phyloP scores from a whole-genome alignment of 768 basidiomycete genomes.

The Rickenella mellea region DNA sequence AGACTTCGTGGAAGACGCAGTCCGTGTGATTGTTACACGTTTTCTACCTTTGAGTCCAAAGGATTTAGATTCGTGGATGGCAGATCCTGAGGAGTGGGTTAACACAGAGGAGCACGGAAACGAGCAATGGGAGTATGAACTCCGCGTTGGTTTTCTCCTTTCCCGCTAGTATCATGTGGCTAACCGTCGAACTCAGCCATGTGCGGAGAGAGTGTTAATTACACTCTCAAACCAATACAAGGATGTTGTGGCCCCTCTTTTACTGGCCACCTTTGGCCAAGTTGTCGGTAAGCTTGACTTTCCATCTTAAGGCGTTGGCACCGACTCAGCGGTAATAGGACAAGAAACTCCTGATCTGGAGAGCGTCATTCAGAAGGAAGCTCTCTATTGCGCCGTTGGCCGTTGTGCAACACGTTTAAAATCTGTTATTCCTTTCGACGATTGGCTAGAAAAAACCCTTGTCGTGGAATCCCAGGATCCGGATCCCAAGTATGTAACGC shows the following conservation, averaged over 20 bases:
- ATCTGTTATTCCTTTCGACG: constrained; percentile 54
- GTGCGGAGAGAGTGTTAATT: constrained; percentile 87
- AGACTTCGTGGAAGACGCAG: constrained; percentile 66
- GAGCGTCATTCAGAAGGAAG: constrained; percentile 70
- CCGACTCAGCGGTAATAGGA: constrained; percentile 21
- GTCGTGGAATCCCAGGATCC: constrained; percentile 47
- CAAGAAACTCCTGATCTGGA: constrained; percentile 44
- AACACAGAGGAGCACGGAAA: constrained; percentile 82
- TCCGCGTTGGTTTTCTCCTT: constrained; percentile 51
- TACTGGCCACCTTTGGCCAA: constrained; percentile 49
- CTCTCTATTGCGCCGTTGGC: constrained; percentile 84
- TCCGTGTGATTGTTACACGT: constrained; percentile 66
- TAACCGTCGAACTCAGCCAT: constrained; percentile 46
- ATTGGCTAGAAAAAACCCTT: constrained; percentile 59
- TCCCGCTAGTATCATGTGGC: neutral
- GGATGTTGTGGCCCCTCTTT: constrained; percentile 57
- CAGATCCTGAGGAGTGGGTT: constrained; percentile 93
- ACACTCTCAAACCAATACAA: constrained; percentile 64
- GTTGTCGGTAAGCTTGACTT: constrained; percentile 40
- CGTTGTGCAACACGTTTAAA: constrained; percentile 61
- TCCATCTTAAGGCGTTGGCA: neutral
- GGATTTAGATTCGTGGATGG: constrained; percentile 78
- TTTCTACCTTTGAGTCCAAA: constrained; percentile 77
- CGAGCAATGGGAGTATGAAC: constrained; percentile 89
- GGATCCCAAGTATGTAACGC: constrained; percentile 42